Conservation (phyloP, 345 rosid species). For the Populus deltoides region DNA sequence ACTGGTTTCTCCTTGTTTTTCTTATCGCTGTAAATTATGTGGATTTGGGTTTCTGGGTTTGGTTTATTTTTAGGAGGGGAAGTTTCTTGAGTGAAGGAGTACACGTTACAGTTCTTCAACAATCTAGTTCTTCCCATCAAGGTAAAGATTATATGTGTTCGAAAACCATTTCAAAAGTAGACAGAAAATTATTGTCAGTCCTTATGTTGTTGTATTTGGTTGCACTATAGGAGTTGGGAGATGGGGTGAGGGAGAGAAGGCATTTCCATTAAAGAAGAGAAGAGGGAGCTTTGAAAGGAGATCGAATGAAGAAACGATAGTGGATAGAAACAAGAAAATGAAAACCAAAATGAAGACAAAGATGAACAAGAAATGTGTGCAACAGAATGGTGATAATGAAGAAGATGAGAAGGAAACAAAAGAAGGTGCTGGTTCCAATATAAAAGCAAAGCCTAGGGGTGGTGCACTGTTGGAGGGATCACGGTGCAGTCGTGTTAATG, state of each 20-base stretch:
- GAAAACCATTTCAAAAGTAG: background rate
- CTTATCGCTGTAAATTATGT: conserved; percentile 5
- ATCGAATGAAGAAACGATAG: conserved; percentile 3
- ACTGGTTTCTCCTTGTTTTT: conserved; percentile 13
- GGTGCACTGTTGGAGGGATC: conserved; percentile 74
- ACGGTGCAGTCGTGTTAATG: conserved; percentile 90
- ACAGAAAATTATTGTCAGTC: background rate
- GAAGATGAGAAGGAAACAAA: conserved; percentile 15
- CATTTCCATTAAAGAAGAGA: conserved; percentile 61
- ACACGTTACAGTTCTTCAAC: conserved; percentile 19
- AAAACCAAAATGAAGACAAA: conserved; percentile 36
- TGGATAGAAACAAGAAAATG: conserved; percentile 26
- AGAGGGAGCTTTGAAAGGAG: conserved; percentile 36
- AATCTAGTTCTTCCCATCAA: conserved; percentile 32
- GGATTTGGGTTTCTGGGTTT: conserved; percentile 32
- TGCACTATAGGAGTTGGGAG: conserved; percentile 35
- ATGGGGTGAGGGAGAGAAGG: conserved; percentile 45
- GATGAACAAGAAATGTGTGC: conserved; percentile 37
- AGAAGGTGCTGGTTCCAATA: background rate
- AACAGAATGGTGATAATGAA: background rate
- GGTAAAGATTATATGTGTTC: conserved; percentile 33
- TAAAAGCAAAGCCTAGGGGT: conserved; percentile 49
- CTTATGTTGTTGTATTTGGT: conserved; percentile 15
- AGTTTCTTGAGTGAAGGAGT: conserved; percentile 36
- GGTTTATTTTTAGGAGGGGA: conserved; percentile 28